Conservation (phyloP, 2,329 filamentous ascomycete genomes). For the Arachnopeziza araneosa region DNA sequence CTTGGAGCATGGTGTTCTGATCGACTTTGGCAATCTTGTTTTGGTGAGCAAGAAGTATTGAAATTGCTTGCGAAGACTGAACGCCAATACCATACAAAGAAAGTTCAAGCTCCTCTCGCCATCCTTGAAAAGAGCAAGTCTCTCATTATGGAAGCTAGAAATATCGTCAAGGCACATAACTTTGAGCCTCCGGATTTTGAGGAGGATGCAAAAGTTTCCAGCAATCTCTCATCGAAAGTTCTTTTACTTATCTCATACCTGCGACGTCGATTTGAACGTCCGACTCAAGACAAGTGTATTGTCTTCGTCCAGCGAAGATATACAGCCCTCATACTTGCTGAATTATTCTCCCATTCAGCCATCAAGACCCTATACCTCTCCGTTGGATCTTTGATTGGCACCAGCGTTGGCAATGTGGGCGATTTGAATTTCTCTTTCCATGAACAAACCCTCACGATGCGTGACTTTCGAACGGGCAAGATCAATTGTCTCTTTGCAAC, state of each 20-base stretch:
- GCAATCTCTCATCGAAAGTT: conserved; percentile 67
- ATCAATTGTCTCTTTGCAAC: conserved; percentile 63
- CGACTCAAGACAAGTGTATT: conserved; percentile 64
- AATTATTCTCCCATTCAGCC: conserved; percentile 54
- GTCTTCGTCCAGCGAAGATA: conserved; percentile 79
- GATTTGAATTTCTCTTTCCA: conserved; percentile 59
- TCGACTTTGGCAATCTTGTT: conserved; percentile 66
- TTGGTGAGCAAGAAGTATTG: conserved; percentile 56
- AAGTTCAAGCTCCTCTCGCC: conserved; percentile 26
- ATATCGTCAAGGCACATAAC: conserved; percentile 47
- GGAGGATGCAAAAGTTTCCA: conserved; percentile 9
- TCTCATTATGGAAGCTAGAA: conserved; percentile 52
- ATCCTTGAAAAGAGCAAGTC: conserved; percentile 47
- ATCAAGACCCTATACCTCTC: conserved; percentile 55
- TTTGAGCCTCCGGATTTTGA: conserved; percentile 36
- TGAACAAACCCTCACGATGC: conserved; percentile 68
- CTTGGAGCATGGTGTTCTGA: conserved; percentile 85
- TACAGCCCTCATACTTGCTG: conserved; percentile 67
- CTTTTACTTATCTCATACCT: conserved; percentile 56
- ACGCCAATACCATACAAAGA: conserved; percentile 31
- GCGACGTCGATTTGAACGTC: conserved; percentile 52
- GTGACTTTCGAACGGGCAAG: conserved; percentile 54
- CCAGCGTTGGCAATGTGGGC: conserved; percentile 42
- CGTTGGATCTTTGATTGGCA: conserved; percentile 56
- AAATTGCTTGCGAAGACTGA: conserved; percentile 56